These are phyloP conservation scores for Carpinus viminea DNA, from an alignment of 306 rosid genomes.

Conservation along the genomic window DNA sequence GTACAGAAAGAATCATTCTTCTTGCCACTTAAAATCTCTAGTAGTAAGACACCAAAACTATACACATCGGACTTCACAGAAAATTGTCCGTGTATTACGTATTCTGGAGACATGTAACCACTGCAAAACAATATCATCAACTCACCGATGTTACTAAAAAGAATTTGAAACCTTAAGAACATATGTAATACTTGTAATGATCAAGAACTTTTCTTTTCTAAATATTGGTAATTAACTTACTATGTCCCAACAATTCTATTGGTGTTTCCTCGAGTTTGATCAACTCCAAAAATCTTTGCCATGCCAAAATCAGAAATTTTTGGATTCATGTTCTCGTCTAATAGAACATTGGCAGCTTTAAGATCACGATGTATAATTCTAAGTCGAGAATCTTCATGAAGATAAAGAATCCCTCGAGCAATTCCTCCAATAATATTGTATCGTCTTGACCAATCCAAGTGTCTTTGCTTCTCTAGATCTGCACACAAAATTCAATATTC, in stretches of 20 bases:
- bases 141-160: not conserved
- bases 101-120: not conserved
- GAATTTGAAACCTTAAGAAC: too few species aligned
- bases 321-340: conserved; percentile 41
- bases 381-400: conserved; percentile 51
- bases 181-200: too few species aligned
- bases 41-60: conserved; percentile 47
- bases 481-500: not conserved
- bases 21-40: conserved; percentile 54
- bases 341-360: conserved; percentile 39
- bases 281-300: conserved; percentile 33
- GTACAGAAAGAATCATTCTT: conserved; percentile 35
- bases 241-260: conserved; percentile 43
- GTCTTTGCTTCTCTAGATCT: conserved; percentile 24
- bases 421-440: conserved; percentile 39
- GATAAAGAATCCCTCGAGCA: conserved; percentile 47
- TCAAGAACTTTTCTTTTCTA: conserved; percentile 3
- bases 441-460: conserved; percentile 42
- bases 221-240: conserved; percentile 23
- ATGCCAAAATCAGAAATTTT: conserved; percentile 52
- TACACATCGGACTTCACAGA: conserved; percentile 44
- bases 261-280: conserved; percentile 36
- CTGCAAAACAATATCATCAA: not conserved
- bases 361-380: conserved; percentile 50
- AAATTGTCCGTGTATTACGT: not conserved